Evolutionary conservation across 2,329 filamentous ascomycete genomes (phyloP).

Genomic region (Hawksworthiomyces lignivorus): DNA sequence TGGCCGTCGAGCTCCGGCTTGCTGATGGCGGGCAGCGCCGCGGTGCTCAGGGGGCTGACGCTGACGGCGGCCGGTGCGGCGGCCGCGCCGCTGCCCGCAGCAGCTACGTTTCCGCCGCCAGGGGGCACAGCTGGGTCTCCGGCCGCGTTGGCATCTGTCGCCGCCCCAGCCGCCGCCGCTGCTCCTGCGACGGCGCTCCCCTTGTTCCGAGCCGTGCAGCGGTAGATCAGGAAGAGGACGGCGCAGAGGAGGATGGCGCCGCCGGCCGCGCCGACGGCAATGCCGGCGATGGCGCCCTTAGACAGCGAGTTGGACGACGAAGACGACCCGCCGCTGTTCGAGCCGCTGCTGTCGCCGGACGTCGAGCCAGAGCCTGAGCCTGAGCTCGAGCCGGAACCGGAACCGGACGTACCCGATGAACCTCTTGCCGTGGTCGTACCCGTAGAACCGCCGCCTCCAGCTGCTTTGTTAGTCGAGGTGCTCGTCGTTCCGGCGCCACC

Average conservation of each 20-base stretch:
- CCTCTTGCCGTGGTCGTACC: too few relatives aligned
- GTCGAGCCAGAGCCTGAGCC: neutral
- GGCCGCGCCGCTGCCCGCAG: neutral
- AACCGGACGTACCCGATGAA: too few relatives aligned
- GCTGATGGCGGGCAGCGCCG: neutral
- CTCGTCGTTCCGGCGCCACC: too few relatives aligned
- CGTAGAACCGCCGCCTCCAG: too few relatives aligned
- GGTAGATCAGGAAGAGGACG: conserved; percentile 10
- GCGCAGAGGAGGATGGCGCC: conserved; percentile 10
- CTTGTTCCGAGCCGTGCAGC: conserved; percentile 5
- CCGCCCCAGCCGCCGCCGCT: neutral
- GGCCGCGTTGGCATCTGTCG: neutral
- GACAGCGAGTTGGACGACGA: conserved; percentile 7
- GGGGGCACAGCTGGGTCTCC: neutral
- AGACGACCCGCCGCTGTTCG: neutral
- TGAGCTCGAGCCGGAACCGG: too few relatives aligned
- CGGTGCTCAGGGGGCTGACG: neutral
- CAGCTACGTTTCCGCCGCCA: neutral
- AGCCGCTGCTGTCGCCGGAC: neutral
- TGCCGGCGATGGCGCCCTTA: conserved; percentile 13
- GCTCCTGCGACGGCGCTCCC: neutral
- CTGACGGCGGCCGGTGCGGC: neutral
- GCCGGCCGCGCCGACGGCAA: conserved; percentile 11
- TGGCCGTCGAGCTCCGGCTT: conserved; percentile 10
- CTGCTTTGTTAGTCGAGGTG: too few relatives aligned